These are phyloP conservation scores for Xylogone sp. DNA, from an alignment of 2,329 filamentous ascomycete species.

Conservation along the genomic window DNA sequence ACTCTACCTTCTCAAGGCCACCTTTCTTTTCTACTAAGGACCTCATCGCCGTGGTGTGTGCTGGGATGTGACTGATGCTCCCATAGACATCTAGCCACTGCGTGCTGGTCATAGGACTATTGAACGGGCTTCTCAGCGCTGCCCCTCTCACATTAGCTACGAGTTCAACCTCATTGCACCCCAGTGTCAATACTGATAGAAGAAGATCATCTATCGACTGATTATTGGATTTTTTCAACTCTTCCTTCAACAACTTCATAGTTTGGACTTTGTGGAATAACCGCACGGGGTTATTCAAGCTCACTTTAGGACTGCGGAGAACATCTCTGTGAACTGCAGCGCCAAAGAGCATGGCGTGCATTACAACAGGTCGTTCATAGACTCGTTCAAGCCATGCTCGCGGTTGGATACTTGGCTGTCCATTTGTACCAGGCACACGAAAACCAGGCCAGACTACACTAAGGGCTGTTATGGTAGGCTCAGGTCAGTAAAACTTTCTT, in stretches of 20 bases:
- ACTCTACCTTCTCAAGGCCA: constrained; percentile 8
- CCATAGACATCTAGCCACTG: constrained; percentile 15
- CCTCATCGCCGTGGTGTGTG: constrained; percentile 7
- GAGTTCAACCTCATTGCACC: constrained; percentile 8
- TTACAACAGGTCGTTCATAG: constrained; percentile 4
- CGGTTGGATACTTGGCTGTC: too few species aligned
- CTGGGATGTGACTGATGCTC: constrained; percentile 7
- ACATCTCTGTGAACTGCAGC: constrained; percentile 7
- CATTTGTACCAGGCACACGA: neutral
- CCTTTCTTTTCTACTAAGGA: constrained; percentile 7
- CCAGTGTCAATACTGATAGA: constrained; percentile 6
- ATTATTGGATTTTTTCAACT: constrained; percentile 4
- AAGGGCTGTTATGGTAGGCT: constrained; percentile 1
- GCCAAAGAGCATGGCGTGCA: constrained; percentile 8
- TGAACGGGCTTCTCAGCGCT: constrained; percentile 8
- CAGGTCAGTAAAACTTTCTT: neutral
- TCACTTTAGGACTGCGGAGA: constrained; percentile 3
- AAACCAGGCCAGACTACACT: constrained; percentile 5
- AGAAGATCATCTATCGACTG: constrained; percentile 8
- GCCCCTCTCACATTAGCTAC: constrained; percentile 1
- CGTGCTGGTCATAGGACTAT: constrained; percentile 4
- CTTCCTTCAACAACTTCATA: constrained; percentile 8
- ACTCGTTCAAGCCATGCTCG: constrained; percentile 5
- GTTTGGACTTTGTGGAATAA: constrained; percentile 10
- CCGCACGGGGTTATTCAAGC: constrained; percentile 5